These are phyloP conservation scores for Acanthamoeba sp. DNA, from an alignment of 208 protist genomes.

Conservation along the genomic window DNA sequence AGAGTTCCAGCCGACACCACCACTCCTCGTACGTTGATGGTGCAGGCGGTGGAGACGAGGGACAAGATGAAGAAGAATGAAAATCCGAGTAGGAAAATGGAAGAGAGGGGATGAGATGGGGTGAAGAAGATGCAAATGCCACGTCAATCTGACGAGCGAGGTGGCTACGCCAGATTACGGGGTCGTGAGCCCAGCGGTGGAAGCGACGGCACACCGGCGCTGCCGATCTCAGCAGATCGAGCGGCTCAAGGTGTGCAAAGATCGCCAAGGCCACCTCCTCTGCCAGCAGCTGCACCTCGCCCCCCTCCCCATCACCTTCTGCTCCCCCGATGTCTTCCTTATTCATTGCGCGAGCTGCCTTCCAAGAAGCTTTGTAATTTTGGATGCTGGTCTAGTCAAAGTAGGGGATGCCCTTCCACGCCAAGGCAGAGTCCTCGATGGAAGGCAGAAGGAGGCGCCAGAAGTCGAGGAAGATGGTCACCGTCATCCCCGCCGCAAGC, in stretches of 20 bases:
- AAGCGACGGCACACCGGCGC: not conserved
- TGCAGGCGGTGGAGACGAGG: not conserved
- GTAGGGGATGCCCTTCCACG: slow-evolving; percentile 73
- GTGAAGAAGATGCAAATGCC: not conserved
- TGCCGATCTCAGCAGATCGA: not conserved
- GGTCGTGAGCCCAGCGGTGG: slow-evolving; percentile 29
- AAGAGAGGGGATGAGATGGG: not conserved
- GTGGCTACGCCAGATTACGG: not conserved
- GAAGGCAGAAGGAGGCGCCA: slow-evolving; percentile 83
- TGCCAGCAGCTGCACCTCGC: not conserved
- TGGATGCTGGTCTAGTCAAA: not conserved
- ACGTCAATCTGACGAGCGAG: not conserved
- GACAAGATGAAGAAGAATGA: not conserved
- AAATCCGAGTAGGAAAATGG: not conserved
- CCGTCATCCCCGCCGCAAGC: slow-evolving; percentile 83
- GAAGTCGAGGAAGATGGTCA: slow-evolving; percentile 87
- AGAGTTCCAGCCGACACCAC: not conserved
- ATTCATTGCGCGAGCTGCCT: too few relatives aligned
- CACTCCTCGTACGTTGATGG: not conserved
- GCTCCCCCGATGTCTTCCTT: not conserved
- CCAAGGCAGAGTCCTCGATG: slow-evolving; percentile 49
- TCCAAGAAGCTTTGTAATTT: too few relatives aligned
- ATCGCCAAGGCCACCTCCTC: slow-evolving; percentile 1
- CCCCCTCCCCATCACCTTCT: not conserved
- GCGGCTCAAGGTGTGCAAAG: not conserved